Percentiles rank a stretch among this genome's conserved stretches.
phyloP scores from a whole-genome alignment of 2,329 filamentous ascomycete genomes.

The Emericellopsis cladophorae region DNA sequence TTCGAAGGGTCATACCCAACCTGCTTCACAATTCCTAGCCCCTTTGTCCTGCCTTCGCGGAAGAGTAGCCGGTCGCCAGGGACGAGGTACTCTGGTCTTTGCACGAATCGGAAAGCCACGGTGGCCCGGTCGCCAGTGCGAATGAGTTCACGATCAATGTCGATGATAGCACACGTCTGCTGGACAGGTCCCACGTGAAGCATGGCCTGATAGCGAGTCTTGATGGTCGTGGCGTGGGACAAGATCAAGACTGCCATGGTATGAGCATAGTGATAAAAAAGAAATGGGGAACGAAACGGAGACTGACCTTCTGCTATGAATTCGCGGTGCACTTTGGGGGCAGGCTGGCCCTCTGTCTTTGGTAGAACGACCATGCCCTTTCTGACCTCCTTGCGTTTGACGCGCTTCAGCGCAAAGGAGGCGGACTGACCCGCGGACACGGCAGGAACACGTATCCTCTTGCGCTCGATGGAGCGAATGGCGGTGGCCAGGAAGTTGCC shows the following conservation, averaged over 20 bases:
- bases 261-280: not conserved
- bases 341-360: slow-evolving; percentile 60
- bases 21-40: slow-evolving; percentile 83
- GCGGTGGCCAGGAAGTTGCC: slow-evolving; percentile 81
- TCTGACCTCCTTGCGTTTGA: slow-evolving; percentile 81
- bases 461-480: slow-evolving; percentile 87
- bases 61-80: slow-evolving; percentile 86
- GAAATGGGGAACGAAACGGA: not conserved
- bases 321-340: slow-evolving; percentile 59
- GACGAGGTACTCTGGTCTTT: slow-evolving; percentile 82
- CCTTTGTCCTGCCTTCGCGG: slow-evolving; percentile 89
- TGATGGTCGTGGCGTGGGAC: slow-evolving; percentile 93
- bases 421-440: slow-evolving; percentile 87
- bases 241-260: slow-evolving; percentile 63
- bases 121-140: slow-evolving; percentile 87
- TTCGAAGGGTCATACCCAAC: slow-evolving; percentile 67
- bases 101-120: slow-evolving; percentile 90
- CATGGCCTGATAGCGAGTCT: slow-evolving; percentile 96
- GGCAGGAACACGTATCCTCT: slow-evolving; percentile 77
- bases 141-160: slow-evolving; percentile 92
- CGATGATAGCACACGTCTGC: slow-evolving; percentile 94
- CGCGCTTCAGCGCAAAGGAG: slow-evolving; percentile 78
- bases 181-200: slow-evolving; percentile 89
- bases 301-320: slow-evolving; percentile 63
- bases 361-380: slow-evolving; percentile 97